These are phyloP conservation scores for Kazachstania sp. DNA, from an alignment of 1,139 yeast genomes.

Conservation along the genomic window DNA sequence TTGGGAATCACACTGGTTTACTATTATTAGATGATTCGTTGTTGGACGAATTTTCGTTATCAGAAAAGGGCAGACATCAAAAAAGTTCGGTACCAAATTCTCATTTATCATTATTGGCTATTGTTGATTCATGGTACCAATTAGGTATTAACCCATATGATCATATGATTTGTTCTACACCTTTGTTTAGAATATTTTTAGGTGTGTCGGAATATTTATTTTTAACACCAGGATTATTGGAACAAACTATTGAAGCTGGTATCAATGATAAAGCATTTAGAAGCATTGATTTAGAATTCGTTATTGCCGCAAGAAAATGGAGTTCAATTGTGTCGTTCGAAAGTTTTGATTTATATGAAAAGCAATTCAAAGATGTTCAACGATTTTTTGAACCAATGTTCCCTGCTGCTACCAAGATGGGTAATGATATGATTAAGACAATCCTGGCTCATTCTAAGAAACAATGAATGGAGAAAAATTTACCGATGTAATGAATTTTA, in stretches of 20 bases:
- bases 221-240: slow-evolving; percentile 73
- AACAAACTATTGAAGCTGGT: slow-evolving; percentile 69
- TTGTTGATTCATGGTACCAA: slow-evolving; percentile 89
- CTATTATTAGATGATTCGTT: slow-evolving; percentile 71
- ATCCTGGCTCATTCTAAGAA: slow-evolving; percentile 38
- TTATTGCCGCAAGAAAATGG: slow-evolving; percentile 79
- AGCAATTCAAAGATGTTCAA: slow-evolving; percentile 71
- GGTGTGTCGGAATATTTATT: slow-evolving; percentile 92
- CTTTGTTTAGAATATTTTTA: slow-evolving; percentile 78
- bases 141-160: slow-evolving; percentile 85
- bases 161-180: slow-evolving; percentile 95
- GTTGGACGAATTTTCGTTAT: slow-evolving; percentile 69
- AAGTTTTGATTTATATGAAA: slow-evolving; percentile 61
- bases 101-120: slow-evolving; percentile 77
- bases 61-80: slow-evolving; percentile 44
- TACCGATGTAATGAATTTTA: neutral
- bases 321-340: slow-evolving; percentile 71
- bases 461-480: neutral
- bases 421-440: slow-evolving; percentile 95
- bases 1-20: slow-evolving; percentile 42
- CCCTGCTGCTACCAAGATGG: slow-evolving; percentile 77
- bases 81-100: slow-evolving; percentile 51
- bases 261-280: slow-evolving; percentile 60
- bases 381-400: slow-evolving; percentile 76
- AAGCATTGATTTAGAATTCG: slow-evolving; percentile 79